Base-by-base conservation (phyloP, 2,329 filamentous ascomycete species). In the Fusarium tjaetaba region DNA sequence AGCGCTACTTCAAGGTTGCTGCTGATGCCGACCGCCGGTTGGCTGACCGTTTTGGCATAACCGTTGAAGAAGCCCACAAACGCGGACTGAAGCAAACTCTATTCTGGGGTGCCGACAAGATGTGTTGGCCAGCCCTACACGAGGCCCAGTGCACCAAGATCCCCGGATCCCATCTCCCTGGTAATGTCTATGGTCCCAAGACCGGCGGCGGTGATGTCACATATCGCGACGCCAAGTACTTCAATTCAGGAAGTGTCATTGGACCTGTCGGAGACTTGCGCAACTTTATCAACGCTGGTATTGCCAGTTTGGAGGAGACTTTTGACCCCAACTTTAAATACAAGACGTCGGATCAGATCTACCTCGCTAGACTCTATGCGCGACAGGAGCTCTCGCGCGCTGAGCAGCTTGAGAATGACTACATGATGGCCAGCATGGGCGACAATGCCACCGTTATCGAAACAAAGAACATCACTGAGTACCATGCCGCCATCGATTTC, bases 1-100 rank as follows among this genome's bases (percentile, higher is more conserved):
- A 87, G 71, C 86, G 91, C 48, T 93, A 92, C 79, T 88, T 90
- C 71, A 81, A 84, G 20, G 81, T 89, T 22, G 78, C 88, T 24
- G 81, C 84, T n/a, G 84, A 85, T 57, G 87, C 86, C 34, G 89
- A 92, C 71, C 79, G 81, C 38, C 84, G 86, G 32, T 80, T 92
- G 46, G 81, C 82, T 41, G 80, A 84, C 57, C 85, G 84, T 43
- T 89, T 90, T 70, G 87, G 87, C 5, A 76, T 81, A 57, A 78
- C 75, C 28, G 73, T 80, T 24, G 66, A 79, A 58, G 78, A 82
- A 42, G 70, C 77, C n/a, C 76, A 79, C 32, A 68, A 69, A 22
- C 77, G 73, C 10, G 80, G 81, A 22, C 61, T 84, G 18, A 78
- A 80, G 39, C 82, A 83, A 51, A 83, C 83, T 11, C 78, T 86